Evolutionary conservation across 2,329 filamentous ascomycete genomes (phyloP), one percentile per base, ranked within the genome.

Genomic region (Clarireedia hainanense): DNA sequence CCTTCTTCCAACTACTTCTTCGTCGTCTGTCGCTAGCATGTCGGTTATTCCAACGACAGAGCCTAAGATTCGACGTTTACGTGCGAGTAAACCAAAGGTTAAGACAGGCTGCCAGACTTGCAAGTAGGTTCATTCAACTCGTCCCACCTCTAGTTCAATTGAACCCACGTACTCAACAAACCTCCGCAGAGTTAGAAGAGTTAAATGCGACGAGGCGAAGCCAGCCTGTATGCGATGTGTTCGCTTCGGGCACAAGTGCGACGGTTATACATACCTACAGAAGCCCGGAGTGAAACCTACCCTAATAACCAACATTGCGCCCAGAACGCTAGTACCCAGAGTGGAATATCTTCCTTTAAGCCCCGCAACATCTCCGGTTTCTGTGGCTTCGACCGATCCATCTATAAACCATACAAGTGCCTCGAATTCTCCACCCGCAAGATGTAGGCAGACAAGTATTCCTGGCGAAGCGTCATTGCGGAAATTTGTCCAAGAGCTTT

Each of bases 151-250:
- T 30, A 37, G 23, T 30, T 43, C 36, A 40, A 15, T 24, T 49
- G 48, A 26, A 34, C 9, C 15, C 15, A 42, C 5, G 17, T 42
- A n/a, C 39, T 20, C 39, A 42, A 17, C 39, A 47, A 10, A 26
- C 6, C 4, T n/a, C 12, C 47, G 36, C 39, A 68, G 67, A 56
- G 66, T 67, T 17, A 56, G 67, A 42, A 59, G 64, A 52, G 65
- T 69, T 9, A 69, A 69, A 58, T 69, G 67, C 53, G 67, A 69
- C 46, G 67, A 69, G 48, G 63, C 63, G 4, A 67, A 66, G 51
- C 67, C 66, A 3, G 57, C 39, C 14, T 69, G 67, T 58, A 50
- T 63, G 26, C 61, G 67, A 30, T 69, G 67, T 52, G 56, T 61
- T 24, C 60, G 61, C 39, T 66, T 65, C 39, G 67, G 67, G 17